Base-by-base conservation (phyloP, 345 rosid species). In the Dimocarpus longan region DNA sequence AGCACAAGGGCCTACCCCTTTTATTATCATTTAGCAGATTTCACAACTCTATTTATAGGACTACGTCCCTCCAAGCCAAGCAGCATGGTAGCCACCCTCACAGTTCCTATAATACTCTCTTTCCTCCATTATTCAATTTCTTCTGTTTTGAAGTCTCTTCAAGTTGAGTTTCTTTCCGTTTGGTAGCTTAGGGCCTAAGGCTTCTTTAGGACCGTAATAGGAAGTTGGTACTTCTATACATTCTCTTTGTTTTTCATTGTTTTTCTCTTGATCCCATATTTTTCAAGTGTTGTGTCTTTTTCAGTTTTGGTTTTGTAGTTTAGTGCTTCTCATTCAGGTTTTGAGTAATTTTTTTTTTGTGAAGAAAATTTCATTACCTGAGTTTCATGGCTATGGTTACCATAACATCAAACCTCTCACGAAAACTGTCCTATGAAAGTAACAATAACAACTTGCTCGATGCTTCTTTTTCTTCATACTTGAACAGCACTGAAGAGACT, bases 401-500 rank as follows among this genome's bases (percentile, higher is more conserved):
- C 39, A 71, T 74, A 73, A 68, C 82, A 71, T 79, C 87, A 69
- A 66, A 77, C 70, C 82, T 59, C 75, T 57, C 82, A 66, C 84
- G 66, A 78, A 48, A 77, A 28, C 75, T 81, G 66, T 65, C 88
- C 79, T 80, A 68, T 42, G 80, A 80, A 40, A 79, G 59, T 65
- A 84, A 72, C 62, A 75, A 65, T 63, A 70, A 72, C 73, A 77
- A 21, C 64, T 79, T 80, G 68, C 83, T 54, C 0, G 87, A 89
- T 69, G 89, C 83, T 42, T 88, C 90, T 76, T 88, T 87, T 75
- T 86, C 93, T 76, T 81, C 94, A 19, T 86, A 84, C 88, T 66
- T 88, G 78, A 85, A 78, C 70, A 78, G 63, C 68, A 37, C 79
- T 2, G 93, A 86, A 80, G 89, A 88, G 70, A 79, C 75, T 54